Evolutionary conservation across 2,329 filamentous ascomycete species (phyloP).

Genomic region (Cercospora sojina): DNA sequence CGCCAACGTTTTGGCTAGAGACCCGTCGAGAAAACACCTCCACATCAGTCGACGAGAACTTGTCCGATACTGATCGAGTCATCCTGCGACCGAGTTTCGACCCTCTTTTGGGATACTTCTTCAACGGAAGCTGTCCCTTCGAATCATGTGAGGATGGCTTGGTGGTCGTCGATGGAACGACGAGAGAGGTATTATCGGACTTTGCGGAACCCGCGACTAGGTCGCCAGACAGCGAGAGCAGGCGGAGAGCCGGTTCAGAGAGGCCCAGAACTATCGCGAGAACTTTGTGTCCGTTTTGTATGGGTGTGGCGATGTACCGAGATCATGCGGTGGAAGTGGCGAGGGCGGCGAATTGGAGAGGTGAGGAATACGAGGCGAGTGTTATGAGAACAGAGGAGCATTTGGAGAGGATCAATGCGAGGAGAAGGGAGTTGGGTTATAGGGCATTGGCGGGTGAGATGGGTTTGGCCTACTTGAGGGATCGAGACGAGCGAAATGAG

Average conservation of each 20-base stretch:
- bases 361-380: background rate
- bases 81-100: constrained; percentile 3
- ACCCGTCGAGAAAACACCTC: background rate
- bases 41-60: background rate
- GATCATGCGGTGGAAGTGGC: background rate
- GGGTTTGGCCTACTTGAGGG: background rate
- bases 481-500: background rate
- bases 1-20: background rate
- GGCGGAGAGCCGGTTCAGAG: background rate
- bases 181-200: background rate
- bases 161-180: background rate
- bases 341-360: background rate
- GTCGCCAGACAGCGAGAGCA: background rate
- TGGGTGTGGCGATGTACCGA: constrained; percentile 1
- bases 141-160: background rate
- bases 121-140: constrained; percentile 4
- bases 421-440: background rate
- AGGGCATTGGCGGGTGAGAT: background rate
- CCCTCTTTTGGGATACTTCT: background rate
- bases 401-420: background rate
- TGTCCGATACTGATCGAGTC: background rate
- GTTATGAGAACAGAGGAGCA: background rate
- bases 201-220: background rate
- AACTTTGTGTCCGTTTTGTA: constrained; percentile 15
- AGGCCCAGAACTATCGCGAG: background rate